Base-by-base conservation (phyloP, 2,329 filamentous ascomycete species). In the Venturia aucupariae region DNA sequence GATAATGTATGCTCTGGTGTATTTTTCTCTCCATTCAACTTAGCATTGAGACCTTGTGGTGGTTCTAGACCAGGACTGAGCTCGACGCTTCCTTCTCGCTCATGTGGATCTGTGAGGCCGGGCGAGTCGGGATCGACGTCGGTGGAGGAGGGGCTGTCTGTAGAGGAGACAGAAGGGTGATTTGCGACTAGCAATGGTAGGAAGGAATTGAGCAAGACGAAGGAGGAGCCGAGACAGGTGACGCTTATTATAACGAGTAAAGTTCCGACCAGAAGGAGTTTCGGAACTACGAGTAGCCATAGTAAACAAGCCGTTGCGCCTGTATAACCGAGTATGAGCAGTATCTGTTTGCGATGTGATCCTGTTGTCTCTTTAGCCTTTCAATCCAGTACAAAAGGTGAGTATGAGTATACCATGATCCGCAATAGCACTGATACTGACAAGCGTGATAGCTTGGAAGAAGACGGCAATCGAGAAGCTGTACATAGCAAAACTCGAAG, bases 201-300 rank as follows among this genome's bases (percentile, higher is more conserved):
- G 70, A 96, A 97, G 0, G 92, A 94, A 77, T 97, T 97, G 30
- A 97, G 80, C n/a, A 97, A 80, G 2, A 96, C 92, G 74, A 96
- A 97, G 0, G 91, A 96, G n/a, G 90, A 92, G 22, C 93, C 93
- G 69, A 96, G 91, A 46, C 90, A 92, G 0, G 90, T 92, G 71
- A 97, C 96, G 51, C 90, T 89, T 48, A 96, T 78, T 68, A 97
- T 89, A 35, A 91, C 90, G 48, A 96, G 80, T 3, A 96, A 68
- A 0, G 89, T 89, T 30, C 88, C 92, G 7, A 96, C 74, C 3
- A 95, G 75, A 72, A 95, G 96, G n/a, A 90, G 77, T 46, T 82
- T 80, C 38, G 90, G 87, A 57, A 82, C 81, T 61, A 96, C 83
- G 64, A 89, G 86, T 61, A 96, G 84, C 78, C 94, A 96, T 0